phyloP scores from a whole-genome alignment of 306 rosid species.

The Myrica gale region DNA sequence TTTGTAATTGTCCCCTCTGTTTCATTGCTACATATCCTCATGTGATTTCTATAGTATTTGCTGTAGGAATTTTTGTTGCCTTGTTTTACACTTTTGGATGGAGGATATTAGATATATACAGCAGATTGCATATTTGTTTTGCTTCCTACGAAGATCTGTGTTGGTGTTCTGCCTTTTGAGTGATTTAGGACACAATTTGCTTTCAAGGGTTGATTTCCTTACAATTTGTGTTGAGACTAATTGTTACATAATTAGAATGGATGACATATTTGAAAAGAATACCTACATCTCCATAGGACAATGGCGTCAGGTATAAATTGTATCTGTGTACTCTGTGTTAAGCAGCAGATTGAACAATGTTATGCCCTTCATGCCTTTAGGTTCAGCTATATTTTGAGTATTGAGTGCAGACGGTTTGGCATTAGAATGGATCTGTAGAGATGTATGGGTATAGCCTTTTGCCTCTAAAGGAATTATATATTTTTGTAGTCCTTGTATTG shows the following conservation, averaged over 20 bases:
- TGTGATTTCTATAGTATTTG: not conserved
- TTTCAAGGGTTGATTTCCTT: too few species aligned
- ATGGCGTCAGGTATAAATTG: not conserved
- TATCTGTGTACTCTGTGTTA: not conserved
- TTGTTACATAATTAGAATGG: not conserved
- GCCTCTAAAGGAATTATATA: not conserved
- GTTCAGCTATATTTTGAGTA: not conserved
- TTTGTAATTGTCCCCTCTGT: too few species aligned
- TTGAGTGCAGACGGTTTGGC: not conserved
- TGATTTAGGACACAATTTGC: too few species aligned
- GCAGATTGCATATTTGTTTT: not conserved
- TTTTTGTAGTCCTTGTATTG: not conserved
- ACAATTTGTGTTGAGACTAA: not conserved
- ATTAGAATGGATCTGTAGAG: not conserved
- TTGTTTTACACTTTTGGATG: slow-evolving; percentile 11
- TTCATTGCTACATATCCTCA: too few species aligned
- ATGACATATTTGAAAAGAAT: not conserved
- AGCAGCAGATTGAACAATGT: not conserved
- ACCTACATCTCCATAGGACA: not conserved
- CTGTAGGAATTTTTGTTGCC: slow-evolving; percentile 14
- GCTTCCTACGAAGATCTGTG: not conserved
- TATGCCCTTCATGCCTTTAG: not conserved
- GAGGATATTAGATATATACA: not conserved
- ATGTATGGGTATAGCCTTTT: not conserved
- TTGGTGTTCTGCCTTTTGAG: too few species aligned